Conservation (phyloP, 1,284 basidiomycete species). For the Rhodotorula sp. region DNA sequence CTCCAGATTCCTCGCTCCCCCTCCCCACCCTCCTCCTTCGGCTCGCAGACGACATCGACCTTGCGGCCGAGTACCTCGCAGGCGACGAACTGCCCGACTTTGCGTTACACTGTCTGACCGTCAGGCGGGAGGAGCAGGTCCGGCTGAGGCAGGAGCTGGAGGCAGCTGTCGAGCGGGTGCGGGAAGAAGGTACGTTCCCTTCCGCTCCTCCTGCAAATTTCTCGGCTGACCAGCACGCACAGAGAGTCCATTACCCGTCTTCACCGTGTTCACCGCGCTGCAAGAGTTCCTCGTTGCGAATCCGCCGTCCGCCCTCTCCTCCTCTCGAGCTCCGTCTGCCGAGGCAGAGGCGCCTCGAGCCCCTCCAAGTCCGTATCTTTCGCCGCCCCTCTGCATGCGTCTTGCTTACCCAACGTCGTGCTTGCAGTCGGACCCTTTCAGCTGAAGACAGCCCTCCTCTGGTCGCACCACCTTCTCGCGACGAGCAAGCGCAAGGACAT, state of each 20-base stretch:
- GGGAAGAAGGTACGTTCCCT: neutral
- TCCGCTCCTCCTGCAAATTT: too few relatives aligned
- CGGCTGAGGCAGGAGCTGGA: constrained; percentile 8
- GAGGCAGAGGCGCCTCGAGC: neutral
- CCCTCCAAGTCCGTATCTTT: too few relatives aligned
- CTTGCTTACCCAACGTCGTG: too few relatives aligned
- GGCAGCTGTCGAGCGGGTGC: neutral
- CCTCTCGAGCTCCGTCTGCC: neutral
- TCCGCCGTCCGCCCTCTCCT: constrained; percentile 1
- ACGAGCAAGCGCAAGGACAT: constrained; percentile 39
- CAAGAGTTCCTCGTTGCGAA: constrained; percentile 16
- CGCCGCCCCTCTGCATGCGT: accelerated
- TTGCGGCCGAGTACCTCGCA: constrained; percentile 6
- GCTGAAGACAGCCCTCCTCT: constrained; percentile 27
- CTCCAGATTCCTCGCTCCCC: neutral
- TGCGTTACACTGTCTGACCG: constrained; percentile 1
- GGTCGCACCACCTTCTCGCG: constrained; percentile 39
- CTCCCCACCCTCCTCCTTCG: constrained; percentile 11
- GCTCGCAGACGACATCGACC: constrained; percentile 4
- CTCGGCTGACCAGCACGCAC: neutral
- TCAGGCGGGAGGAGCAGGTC: constrained; percentile 21
- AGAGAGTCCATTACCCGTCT: constrained; percentile 17
- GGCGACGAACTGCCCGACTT: neutral
- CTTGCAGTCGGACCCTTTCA: neutral
- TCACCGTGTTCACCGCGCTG: constrained; percentile 23